Percentiles rank a stretch among this genome's conserved stretches.
phyloP scores from a whole-genome alignment of 331 rosid species.

The Cucumis variabilis region DNA sequence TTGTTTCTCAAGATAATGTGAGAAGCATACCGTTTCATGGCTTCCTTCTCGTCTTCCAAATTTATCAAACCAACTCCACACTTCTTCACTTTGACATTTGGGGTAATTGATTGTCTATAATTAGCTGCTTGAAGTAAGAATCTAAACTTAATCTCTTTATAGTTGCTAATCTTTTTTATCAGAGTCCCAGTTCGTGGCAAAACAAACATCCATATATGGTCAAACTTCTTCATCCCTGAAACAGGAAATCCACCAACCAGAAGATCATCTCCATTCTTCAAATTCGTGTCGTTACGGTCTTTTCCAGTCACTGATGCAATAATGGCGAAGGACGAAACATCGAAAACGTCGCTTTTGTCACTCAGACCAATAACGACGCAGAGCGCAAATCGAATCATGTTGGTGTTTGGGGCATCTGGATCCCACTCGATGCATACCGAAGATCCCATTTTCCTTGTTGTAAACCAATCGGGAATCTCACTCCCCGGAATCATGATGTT shows the following conservation, averaged over 20 bases:
- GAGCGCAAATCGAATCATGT: neutral
- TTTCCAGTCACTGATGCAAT: conserved; percentile 17
- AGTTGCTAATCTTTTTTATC: neutral
- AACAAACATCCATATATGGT: conserved; percentile 11
- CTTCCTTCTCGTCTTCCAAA: conserved; percentile 20
- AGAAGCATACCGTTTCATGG: conserved; percentile 10
- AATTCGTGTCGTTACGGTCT: neutral
- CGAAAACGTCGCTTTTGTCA: too few relatives aligned
- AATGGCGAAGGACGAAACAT: neutral
- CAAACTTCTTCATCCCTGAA: conserved; percentile 15
- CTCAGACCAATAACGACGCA: conserved; percentile 5
- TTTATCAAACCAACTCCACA: conserved; percentile 30
- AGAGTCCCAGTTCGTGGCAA: neutral
- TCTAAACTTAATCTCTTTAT: neutral
- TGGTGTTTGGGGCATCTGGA: neutral
- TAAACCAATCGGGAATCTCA: conserved; percentile 27
- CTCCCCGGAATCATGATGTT: conserved; percentile 28
- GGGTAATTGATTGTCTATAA: neutral
- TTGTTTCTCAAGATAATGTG: neutral
- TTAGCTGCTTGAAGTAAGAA: neutral
- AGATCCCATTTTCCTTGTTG: neutral
- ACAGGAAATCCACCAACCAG: conserved; percentile 1
- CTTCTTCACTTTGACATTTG: neutral
- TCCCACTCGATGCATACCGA: conserved; percentile 1
- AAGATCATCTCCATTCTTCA: conserved; percentile 26